phyloP scores from a whole-genome alignment of 192 early-diverging fungal genomes.

The Radiomyces spectabilis region DNA sequence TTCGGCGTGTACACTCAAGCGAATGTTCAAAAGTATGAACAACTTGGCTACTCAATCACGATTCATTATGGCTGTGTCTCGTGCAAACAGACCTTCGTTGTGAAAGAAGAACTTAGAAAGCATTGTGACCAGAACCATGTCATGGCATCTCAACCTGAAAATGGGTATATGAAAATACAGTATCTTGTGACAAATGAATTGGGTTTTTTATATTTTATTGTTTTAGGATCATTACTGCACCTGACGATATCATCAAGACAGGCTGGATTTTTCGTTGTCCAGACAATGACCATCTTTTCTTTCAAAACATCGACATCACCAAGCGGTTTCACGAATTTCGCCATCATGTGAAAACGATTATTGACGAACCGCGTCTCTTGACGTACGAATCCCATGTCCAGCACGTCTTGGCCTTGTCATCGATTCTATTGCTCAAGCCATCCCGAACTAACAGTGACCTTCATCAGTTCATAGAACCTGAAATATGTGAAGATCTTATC shows the following conservation, averaged over 20 bases:
- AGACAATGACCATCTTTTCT: constrained; percentile 11
- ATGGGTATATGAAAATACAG: constrained; percentile 8
- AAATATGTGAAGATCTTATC: constrained; percentile 10
- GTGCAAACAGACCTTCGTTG: constrained; percentile 3
- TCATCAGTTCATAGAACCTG: constrained; percentile 8
- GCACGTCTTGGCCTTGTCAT: constrained; percentile 10
- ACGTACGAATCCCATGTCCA: constrained; percentile 10
- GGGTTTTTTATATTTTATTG: constrained; percentile 4
- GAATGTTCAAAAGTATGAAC: constrained; percentile 9
- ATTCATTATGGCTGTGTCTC: constrained; percentile 9
- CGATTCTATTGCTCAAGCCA: constrained; percentile 8
- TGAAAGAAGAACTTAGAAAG: constrained; percentile 7
- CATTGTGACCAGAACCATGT: constrained; percentile 9
- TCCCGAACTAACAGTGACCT: constrained; percentile 7
- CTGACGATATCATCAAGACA: constrained; percentile 8
- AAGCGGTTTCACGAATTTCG: constrained; percentile 6
- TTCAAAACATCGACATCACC: constrained; percentile 9
- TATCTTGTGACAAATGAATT: constrained; percentile 7
- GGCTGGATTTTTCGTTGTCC: constrained; percentile 6
- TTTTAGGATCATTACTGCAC: constrained; percentile 10
- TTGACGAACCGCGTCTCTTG: constrained; percentile 11
- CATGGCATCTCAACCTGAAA: constrained; percentile 10
- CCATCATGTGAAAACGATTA: constrained; percentile 11
- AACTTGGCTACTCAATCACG: constrained; percentile 5
- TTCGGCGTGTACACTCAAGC: constrained; percentile 7